Conservation (phyloP, 129 eudicot genomes). For the Chrysanthemum makinoi region DNA sequence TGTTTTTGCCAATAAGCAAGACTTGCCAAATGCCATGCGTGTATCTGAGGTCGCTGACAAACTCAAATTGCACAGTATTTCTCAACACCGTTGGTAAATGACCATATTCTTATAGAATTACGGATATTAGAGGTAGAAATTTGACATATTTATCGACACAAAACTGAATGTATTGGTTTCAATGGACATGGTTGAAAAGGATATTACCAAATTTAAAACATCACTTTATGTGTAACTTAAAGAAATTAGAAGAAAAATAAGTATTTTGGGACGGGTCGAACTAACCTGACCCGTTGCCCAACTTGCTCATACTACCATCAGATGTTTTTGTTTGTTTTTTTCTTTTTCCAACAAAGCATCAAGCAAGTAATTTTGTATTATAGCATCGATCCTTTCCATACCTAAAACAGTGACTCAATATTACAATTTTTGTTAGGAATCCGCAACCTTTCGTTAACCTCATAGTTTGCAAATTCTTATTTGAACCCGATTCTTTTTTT, state of each 20-base stretch:
- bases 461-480: not conserved
- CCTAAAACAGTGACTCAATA: not conserved
- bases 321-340: no score
- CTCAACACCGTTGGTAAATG: slow-evolving; percentile 31
- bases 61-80: slow-evolving; percentile 39
- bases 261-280: no score
- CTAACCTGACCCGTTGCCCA: no score
- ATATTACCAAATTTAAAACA: no score
- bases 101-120: not conserved
- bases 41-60: slow-evolving; percentile 45
- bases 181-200: no score
- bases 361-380: not conserved
- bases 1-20: slow-evolving; percentile 54
- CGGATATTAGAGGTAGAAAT: not conserved
- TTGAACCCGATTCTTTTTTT: not conserved
- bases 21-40: slow-evolving; percentile 47
- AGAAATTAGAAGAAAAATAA: no score
- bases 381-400: slow-evolving; percentile 3
- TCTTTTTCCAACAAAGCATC: not conserved
- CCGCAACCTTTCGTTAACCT: not conserved
- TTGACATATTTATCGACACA: not conserved
- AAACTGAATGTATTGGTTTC: no score
- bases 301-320: no score
- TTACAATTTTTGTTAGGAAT: not conserved
- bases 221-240: no score